Percentiles rank a stretch among this genome's conserved stretches.
These are phyloP conservation scores for Claviceps africana DNA, from an alignment of 2,329 filamentous ascomycete genomes.

Conservation along the genomic window DNA sequence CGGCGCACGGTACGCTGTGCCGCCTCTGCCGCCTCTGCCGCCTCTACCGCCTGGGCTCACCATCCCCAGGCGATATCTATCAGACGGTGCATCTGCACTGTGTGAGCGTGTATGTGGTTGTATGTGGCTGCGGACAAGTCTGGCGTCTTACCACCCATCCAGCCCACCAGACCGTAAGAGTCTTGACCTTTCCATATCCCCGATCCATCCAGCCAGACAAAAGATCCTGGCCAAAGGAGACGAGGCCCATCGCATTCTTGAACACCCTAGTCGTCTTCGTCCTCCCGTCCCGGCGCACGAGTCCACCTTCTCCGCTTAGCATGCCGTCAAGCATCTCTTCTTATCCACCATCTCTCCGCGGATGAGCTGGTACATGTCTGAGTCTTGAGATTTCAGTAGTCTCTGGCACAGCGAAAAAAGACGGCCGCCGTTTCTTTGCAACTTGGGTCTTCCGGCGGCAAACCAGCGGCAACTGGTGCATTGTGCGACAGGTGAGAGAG, in stretches of 20 bases:
- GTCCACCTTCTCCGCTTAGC: neutral
- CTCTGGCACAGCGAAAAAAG: neutral
- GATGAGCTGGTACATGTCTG: neutral
- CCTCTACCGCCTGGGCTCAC: too few species aligned
- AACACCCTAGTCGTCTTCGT: neutral
- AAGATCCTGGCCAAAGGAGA: neutral
- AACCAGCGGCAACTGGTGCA: neutral
- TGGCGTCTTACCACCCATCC: too few species aligned
- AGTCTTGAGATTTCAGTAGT: neutral
- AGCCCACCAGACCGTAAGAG: too few species aligned
- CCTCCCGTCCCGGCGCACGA: neutral
- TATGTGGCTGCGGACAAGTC: too few species aligned
- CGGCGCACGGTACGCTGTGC: too few species aligned
- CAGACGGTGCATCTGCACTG: too few species aligned
- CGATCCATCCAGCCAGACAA: neutral
- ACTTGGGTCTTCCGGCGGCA: neutral
- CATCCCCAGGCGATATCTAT: too few species aligned
- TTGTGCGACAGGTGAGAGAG: neutral
- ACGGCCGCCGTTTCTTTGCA: neutral
- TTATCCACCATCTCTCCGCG: conserved; percentile 1
- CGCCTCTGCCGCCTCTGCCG: too few species aligned
- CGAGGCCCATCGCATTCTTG: too few species aligned
- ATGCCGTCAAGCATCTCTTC: neutral
- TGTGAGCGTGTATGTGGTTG: too few species aligned
- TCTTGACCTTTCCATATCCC: too few species aligned